Base-by-base conservation (phyloP, 2,329 filamentous ascomycete genomes). In the Ophiostoma himal-ulmi region DNA sequence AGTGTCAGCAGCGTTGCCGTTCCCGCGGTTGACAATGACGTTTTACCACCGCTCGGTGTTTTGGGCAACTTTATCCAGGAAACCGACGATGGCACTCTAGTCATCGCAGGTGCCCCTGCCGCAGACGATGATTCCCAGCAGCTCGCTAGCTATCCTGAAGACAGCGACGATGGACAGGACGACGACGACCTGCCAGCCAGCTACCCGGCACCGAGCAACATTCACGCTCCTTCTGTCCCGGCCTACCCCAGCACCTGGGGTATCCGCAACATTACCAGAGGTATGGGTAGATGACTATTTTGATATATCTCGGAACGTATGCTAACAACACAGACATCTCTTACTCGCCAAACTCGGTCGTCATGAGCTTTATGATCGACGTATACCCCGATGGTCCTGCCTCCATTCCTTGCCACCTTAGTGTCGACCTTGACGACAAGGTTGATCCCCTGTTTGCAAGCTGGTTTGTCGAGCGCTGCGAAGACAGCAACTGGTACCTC, bases 401-500 rank as follows among this genome's bases (percentile, higher is more conserved):
- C 2, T 41, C 68, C 0, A 62, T 75, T 10, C 65, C 70, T 0
- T 78, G 77, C 60, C 62, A 69, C 11, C 36, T 77, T 5, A 13
- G 68, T 0, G 57, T 74, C 0, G 44, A 71, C 4, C 26, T 74
- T 3, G 71, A 68, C 68, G 69, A 73, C 5, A 60, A 60, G 1
- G 41, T 70, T 0, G 71, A 76, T 5, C 72, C 75, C 5, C 72
- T 70, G 30, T 71, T 72, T 8, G 75, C 73, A 1, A 77, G 76
- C 44, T 79, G 77, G 70, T 74, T 71, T 62, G 44, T 74, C 17
- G 64, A 74, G 34, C 67, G 68, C 1, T 79, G 78, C 65, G 67
- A 69, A 0, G 69, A 74, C 41, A 74, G 72, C n/a, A 74, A 73
- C n/a, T 78, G 76, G 75, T 71, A 70, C 4, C 67, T 77, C 7